These are phyloP conservation scores for Hansenula lynferdii DNA, from an alignment of 1,139 yeast genomes.

Conservation along the genomic window DNA sequence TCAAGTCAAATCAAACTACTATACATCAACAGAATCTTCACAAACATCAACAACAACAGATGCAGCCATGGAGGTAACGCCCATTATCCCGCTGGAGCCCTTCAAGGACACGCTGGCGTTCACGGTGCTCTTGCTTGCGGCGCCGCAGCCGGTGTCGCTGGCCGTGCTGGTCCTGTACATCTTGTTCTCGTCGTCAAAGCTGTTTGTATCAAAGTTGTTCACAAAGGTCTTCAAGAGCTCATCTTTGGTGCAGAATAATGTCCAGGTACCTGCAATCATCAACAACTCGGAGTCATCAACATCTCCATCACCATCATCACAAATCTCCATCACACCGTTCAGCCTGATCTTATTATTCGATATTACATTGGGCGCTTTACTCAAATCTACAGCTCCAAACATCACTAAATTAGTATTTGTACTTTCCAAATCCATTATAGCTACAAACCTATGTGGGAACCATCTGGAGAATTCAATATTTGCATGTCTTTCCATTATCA, in stretches of 20 bases:
- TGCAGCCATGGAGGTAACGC: conserved; percentile 5
- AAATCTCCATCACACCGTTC: no score
- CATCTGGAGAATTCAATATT: conserved; percentile 10
- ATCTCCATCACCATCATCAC: no score
- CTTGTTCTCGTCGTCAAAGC: conserved; percentile 35
- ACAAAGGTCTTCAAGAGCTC: conserved; percentile 16
- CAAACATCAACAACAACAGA: background rate
- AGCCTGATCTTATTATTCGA: conserved; percentile 24
- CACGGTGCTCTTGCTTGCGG: conserved; percentile 34
- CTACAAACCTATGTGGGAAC: conserved; percentile 41
- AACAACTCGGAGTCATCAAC: no score
- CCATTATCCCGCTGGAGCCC: conserved; percentile 31
- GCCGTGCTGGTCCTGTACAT: conserved; percentile 35
- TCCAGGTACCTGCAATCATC: no score
- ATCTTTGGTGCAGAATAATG: no score
- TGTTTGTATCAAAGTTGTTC: conserved; percentile 34
- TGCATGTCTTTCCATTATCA: conserved; percentile 7
- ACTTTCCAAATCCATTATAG: conserved; percentile 41
- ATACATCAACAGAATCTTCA: no score
- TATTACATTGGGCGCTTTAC: conserved; percentile 27
- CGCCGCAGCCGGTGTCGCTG: conserved; percentile 37
- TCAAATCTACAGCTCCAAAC: conserved; percentile 31
- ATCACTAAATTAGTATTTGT: conserved; percentile 35
- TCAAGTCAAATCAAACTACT: no score
- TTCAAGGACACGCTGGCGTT: conserved; percentile 42